These are phyloP conservation scores for Saccharum spontaneum DNA, from an alignment of 176 grass and related monocot species.

Conservation along the genomic window DNA sequence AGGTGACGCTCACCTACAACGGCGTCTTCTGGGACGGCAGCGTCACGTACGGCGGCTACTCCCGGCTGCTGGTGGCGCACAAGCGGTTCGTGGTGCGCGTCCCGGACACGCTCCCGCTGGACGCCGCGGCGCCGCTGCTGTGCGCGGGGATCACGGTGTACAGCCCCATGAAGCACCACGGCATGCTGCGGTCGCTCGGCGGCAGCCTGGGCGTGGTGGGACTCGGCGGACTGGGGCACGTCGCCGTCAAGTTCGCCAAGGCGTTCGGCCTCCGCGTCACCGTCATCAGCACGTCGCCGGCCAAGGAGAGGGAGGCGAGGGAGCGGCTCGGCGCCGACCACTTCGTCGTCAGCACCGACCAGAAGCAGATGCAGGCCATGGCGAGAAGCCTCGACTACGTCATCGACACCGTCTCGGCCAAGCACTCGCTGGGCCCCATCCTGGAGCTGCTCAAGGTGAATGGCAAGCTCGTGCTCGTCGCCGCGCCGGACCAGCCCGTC, in stretches of 20 bases:
- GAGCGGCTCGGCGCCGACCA: conserved; percentile 50
- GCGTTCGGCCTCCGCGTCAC: neutral
- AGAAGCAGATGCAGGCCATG: conserved; percentile 55
- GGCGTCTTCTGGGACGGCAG: conserved; percentile 84
- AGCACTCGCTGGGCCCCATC: conserved; percentile 72
- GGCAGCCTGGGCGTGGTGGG: neutral
- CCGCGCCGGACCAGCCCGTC: conserved; percentile 71
- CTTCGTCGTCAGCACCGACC: conserved; percentile 63
- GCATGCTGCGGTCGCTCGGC: neutral
- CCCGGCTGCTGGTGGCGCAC: conserved; percentile 62
- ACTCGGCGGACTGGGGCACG: neutral
- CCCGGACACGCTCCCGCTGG: conserved; percentile 56
- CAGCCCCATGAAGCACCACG: conserved; percentile 68
- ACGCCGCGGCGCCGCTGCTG: conserved; percentile 57
- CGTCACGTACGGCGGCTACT: conserved; percentile 91
- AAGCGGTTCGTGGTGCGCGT: conserved; percentile 62
- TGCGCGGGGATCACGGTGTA: conserved; percentile 78
- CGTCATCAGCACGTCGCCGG: conserved; percentile 38
- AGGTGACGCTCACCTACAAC: conserved; percentile 79
- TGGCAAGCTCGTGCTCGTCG: conserved; percentile 68
- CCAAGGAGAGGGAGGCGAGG: conserved; percentile 68
- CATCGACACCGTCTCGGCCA: conserved; percentile 72
- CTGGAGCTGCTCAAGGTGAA: conserved; percentile 79
- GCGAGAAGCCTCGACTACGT: conserved; percentile 68
- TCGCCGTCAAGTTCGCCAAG: neutral